Conservation (phyloP, 164 flowering plant species). For the Magnolia officinalis region DNA sequence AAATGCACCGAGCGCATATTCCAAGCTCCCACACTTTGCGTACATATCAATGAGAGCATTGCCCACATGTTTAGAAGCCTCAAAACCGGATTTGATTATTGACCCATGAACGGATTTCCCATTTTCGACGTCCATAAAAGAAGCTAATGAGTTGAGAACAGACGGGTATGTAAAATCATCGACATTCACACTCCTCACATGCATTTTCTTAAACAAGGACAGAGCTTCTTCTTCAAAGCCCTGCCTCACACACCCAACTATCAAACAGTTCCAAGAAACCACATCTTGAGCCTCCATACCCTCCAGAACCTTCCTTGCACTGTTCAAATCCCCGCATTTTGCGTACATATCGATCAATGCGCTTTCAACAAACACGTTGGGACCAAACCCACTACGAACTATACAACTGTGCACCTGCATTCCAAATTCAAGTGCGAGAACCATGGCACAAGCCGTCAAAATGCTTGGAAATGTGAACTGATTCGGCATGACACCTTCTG, state of each 20-base stretch:
- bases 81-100: slow-evolving; percentile 66
- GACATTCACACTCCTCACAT: slow-evolving; percentile 39
- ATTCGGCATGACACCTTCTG: slow-evolving; percentile 48
- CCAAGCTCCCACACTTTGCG: slow-evolving; percentile 54
- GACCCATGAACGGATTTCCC: slow-evolving; percentile 58
- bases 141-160: slow-evolving; percentile 56
- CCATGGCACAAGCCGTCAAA: slow-evolving; percentile 57
- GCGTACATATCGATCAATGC: slow-evolving; percentile 81
- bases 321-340: slow-evolving; percentile 57
- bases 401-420: slow-evolving; percentile 73
- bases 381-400: slow-evolving; percentile 48
- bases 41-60: slow-evolving; percentile 88
- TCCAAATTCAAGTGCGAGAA: slow-evolving; percentile 42
- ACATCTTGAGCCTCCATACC: slow-evolving; percentile 52
- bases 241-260: slow-evolving; percentile 64
- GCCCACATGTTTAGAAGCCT: slow-evolving; percentile 41
- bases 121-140: slow-evolving; percentile 25
- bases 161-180: slow-evolving; percentile 82
- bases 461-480: slow-evolving; percentile 78
- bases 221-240: slow-evolving; percentile 59
- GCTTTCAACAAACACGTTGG: slow-evolving; percentile 63
- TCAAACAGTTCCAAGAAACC: slow-evolving; percentile 83
- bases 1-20: slow-evolving; percentile 48
- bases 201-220: slow-evolving; percentile 59
- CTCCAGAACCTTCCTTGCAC: slow-evolving; percentile 48